A percentile compares a stretch with the other conserved stretches of the same genome.
Conservation (phyloP, 2,329 filamentous ascomycete species). For the Fusarium dimerum region DNA sequence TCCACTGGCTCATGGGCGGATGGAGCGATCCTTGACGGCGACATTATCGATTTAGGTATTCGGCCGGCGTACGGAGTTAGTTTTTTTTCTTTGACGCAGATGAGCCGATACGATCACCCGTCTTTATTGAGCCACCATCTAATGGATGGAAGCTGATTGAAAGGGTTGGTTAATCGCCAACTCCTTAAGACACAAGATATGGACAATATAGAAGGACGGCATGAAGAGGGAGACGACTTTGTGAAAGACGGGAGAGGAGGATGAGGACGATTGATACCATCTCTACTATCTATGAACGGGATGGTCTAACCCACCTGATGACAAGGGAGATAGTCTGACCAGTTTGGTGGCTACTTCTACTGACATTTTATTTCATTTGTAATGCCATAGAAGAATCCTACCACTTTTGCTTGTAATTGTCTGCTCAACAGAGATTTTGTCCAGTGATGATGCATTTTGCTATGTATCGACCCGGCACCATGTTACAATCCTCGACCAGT, state of each 20-base stretch:
- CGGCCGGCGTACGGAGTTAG: conserved; percentile 23
- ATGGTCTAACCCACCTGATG: conserved; percentile 9
- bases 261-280: conserved; percentile 8
- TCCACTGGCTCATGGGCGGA: conserved; percentile 12
- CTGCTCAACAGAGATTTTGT: no score
- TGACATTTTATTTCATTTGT: conserved; percentile 21
- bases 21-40: conserved; percentile 12
- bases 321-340: conserved; percentile 14
- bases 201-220: neutral
- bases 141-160: neutral
- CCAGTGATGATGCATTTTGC: no score
- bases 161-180: conserved; percentile 9
- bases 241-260: conserved; percentile 17
- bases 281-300: conserved; percentile 11
- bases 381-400: conserved; percentile 5
- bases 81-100: conserved; percentile 6
- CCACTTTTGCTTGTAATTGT: neutral
- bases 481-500: no score
- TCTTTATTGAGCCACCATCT: conserved; percentile 14
- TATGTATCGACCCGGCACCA: no score
- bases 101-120: conserved; percentile 15
- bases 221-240: conserved; percentile 4
- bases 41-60: conserved; percentile 23
- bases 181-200: conserved; percentile 10
- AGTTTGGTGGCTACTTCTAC: conserved; percentile 13